Evolutionary conservation across 2,329 filamentous ascomycete genomes (phyloP).

Genomic region (Fusarium devonianum): DNA sequence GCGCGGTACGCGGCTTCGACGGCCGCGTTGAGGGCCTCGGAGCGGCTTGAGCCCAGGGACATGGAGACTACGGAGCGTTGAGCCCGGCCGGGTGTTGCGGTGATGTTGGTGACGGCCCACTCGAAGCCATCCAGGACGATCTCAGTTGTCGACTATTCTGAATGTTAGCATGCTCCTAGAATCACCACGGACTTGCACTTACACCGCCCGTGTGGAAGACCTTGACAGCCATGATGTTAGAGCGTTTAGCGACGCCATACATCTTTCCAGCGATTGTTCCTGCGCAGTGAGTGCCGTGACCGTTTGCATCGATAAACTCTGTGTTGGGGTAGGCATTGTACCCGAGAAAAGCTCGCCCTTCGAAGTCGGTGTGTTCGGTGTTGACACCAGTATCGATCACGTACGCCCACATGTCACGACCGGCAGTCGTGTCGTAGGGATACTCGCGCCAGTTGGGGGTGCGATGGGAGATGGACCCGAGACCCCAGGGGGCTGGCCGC

Average conservation of each 20-base stretch:
- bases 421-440: slow-evolving; percentile 52
- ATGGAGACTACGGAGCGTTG: slow-evolving; percentile 60
- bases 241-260: slow-evolving; percentile 56
- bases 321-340: slow-evolving; percentile 47
- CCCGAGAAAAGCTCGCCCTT: slow-evolving; percentile 50
- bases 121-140: slow-evolving; percentile 45
- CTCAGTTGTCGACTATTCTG: slow-evolving; percentile 33
- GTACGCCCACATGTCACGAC: slow-evolving; percentile 56
- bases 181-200: background rate
- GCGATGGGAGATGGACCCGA: slow-evolving; percentile 54
- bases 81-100: slow-evolving; percentile 47
- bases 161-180: background rate
- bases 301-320: slow-evolving; percentile 47
- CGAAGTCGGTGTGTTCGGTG: slow-evolving; percentile 54
- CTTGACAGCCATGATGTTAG: slow-evolving; percentile 54
- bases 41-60: slow-evolving; percentile 59
- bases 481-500: slow-evolving; percentile 51
- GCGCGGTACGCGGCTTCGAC: slow-evolving; percentile 54
- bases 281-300: slow-evolving; percentile 58
- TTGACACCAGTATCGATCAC: slow-evolving; percentile 64
- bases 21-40: slow-evolving; percentile 58
- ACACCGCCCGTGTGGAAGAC: slow-evolving; percentile 47
- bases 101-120: slow-evolving; percentile 54
- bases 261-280: slow-evolving; percentile 54
- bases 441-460: slow-evolving; percentile 47